Evolutionary conservation across 2,329 filamentous ascomycete species (phyloP).

Genomic region (Scleromitrula shiraiana): DNA sequence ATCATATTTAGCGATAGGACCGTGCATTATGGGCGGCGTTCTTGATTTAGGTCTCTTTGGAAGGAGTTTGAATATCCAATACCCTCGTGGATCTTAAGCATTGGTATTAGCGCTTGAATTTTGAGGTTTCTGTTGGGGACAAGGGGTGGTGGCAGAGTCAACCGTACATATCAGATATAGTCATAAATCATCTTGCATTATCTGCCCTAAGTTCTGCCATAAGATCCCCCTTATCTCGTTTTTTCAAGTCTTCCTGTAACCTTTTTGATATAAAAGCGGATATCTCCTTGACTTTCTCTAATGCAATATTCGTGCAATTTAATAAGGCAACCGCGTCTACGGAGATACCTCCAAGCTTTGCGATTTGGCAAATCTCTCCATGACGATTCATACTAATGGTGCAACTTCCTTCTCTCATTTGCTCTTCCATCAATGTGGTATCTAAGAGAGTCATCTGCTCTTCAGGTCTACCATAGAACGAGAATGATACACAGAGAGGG

Average conservation of each 20-base stretch:
- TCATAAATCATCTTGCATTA: conserved; percentile 51
- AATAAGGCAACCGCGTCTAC: conserved; percentile 74
- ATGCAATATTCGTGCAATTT: conserved; percentile 64
- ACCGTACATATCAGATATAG: conserved; percentile 31
- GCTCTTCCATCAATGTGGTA: conserved; percentile 66
- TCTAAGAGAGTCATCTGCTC: conserved; percentile 67
- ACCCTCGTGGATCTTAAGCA: conserved; percentile 10
- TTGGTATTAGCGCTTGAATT: conserved; percentile 2
- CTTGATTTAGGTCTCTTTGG: conserved; percentile 4
- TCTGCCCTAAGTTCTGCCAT: conserved; percentile 73
- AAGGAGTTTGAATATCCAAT: conserved; percentile 10
- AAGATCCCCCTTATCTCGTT: conserved; percentile 69
- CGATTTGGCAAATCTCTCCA: conserved; percentile 40
- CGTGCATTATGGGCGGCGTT: conserved; percentile 8
- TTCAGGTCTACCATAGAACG: conserved; percentile 58
- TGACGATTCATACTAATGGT: conserved; percentile 54
- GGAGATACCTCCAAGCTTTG: conserved; percentile 78
- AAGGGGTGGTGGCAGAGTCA: conserved; percentile 1
- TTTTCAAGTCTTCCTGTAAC: conserved; percentile 70
- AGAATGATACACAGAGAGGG: conserved; percentile 85
- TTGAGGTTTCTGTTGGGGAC: background rate
- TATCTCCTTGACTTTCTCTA: conserved; percentile 74
- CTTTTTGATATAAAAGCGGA: conserved; percentile 64
- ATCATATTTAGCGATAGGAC: conserved; percentile 2
- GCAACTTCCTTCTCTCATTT: conserved; percentile 63